These are phyloP conservation scores for Yarrowia porcina DNA, from an alignment of 805 yeast genomes.

Conservation along the genomic window DNA sequence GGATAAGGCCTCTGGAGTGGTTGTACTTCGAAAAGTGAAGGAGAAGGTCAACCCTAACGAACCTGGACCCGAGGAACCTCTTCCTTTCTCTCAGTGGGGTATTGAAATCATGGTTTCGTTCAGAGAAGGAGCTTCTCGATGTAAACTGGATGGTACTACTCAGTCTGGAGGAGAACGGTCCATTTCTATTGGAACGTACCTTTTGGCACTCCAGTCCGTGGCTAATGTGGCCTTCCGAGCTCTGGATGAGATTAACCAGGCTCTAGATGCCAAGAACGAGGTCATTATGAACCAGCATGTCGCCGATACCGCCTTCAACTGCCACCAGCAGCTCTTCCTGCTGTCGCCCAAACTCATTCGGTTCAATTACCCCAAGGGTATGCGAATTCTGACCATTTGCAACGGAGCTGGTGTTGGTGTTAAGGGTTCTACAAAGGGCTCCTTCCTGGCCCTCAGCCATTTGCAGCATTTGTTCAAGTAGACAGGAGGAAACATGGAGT, in stretches of 20 bases:
- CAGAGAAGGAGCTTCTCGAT: slow-evolving; percentile 68
- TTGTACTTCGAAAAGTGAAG: not conserved
- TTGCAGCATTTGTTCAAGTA: not conserved
- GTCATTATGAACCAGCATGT: slow-evolving; percentile 21
- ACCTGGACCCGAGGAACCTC: not conserved
- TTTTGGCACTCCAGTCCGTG: slow-evolving; percentile 85
- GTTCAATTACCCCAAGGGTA: not conserved
- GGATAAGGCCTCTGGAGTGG: not conserved
- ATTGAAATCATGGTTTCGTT: slow-evolving; percentile 81
- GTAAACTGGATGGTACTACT: slow-evolving; percentile 73
- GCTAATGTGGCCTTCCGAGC: slow-evolving; percentile 89
- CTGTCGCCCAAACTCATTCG: slow-evolving; percentile 22
- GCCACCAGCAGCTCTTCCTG: slow-evolving; percentile 13
- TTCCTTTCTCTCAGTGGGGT: slow-evolving; percentile 66
- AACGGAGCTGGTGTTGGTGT: slow-evolving; percentile 3
- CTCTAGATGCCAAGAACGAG: slow-evolving; percentile 95
- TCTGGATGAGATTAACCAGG: slow-evolving; percentile 97
- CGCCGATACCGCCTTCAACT: not conserved
- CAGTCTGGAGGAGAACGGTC: slow-evolving; percentile 99
- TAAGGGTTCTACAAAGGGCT: not conserved
- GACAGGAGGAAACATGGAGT: not conserved
- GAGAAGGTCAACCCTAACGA: slow-evolving; percentile 1
- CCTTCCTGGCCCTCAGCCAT: not conserved
- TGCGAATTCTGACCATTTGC: slow-evolving; percentile 9
- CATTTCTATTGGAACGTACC: slow-evolving; percentile 84